A percentile compares a stretch with the other conserved stretches of the same genome.
These are phyloP conservation scores for Lasiosphaeria miniovina DNA, from an alignment of 495 filamentous ascomycete species.

Conservation along the genomic window DNA sequence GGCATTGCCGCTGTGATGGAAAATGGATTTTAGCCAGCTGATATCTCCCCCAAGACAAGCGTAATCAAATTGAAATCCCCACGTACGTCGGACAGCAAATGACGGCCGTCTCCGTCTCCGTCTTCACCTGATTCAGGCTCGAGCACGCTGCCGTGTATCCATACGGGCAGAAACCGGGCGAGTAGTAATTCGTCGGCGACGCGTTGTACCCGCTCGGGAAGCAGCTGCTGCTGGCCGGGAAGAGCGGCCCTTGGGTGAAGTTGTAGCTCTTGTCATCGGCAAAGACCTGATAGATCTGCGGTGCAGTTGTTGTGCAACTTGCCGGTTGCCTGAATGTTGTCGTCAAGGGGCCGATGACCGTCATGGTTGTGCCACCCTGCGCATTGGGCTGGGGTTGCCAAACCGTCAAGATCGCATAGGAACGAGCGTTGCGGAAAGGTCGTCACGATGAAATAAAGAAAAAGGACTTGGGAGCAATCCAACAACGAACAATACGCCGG, in stretches of 20 bases:
- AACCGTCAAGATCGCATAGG: slow-evolving; percentile 16
- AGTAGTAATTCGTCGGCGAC: slow-evolving; percentile 31
- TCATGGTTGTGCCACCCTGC: slow-evolving; percentile 27
- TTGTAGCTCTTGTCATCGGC: slow-evolving; percentile 11
- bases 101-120: slow-evolving; percentile 24
- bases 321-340: slow-evolving; percentile 29
- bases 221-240: slow-evolving; percentile 20
- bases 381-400: slow-evolving; percentile 19
- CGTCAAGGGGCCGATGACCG: slow-evolving; percentile 31
- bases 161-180: slow-evolving; percentile 29
- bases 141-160: slow-evolving; percentile 34
- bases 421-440: background rate
- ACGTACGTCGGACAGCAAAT: slow-evolving; percentile 33
- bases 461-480: background rate
- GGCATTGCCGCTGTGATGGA: too few species aligned
- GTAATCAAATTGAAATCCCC: background rate
- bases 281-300: slow-evolving; percentile 26
- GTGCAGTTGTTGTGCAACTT: slow-evolving; percentile 24
- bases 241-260: slow-evolving; percentile 31
- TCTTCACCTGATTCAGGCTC: slow-evolving; percentile 2
- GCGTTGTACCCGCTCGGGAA: slow-evolving; percentile 30
- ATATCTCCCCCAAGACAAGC: background rate
- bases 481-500: background rate
- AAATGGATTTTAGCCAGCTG: too few species aligned
- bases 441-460: background rate